Percentiles rank a stretch among this genome's conserved stretches.
phyloP scores from a whole-genome alignment of 352 stramenopile species.

The Halophytophthora polymorphica region DNA sequence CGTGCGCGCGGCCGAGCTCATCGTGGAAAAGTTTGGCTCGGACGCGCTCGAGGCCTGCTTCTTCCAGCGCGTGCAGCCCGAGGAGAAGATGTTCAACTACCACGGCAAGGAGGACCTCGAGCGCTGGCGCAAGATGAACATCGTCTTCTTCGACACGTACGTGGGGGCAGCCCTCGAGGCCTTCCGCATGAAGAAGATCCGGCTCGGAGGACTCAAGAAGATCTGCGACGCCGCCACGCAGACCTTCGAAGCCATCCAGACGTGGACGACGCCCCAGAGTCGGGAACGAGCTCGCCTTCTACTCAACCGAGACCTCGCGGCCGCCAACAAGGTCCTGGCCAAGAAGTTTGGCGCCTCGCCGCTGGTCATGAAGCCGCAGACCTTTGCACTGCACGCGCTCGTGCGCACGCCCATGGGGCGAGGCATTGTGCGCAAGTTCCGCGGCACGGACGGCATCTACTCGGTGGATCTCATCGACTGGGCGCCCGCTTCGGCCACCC shows the following conservation, averaged over 20 bases:
- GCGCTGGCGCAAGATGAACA: conserved; percentile 83
- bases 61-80: conserved; percentile 88
- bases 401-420: conserved; percentile 66
- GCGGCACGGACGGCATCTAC: conserved; percentile 76
- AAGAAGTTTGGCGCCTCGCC: conserved; percentile 27
- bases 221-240: conserved; percentile 50
- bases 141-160: conserved; percentile 92
- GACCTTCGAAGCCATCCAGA: conserved; percentile 57
- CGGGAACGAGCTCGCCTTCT: conserved; percentile 56
- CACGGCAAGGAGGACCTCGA: conserved; percentile 68
- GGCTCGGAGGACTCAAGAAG: conserved; percentile 61
- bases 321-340: conserved; percentile 62
- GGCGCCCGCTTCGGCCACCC: conserved; percentile 19
- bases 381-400: conserved; percentile 48
- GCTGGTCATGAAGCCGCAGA: conserved; percentile 61
- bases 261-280: conserved; percentile 51
- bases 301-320: conserved; percentile 62
- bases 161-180: conserved; percentile 80
- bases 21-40: conserved; percentile 69
- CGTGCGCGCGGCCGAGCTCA: conserved; percentile 89
- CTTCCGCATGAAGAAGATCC: conserved; percentile 69
- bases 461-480: conserved; percentile 75
- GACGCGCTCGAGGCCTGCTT: conserved; percentile 77
- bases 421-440: conserved; percentile 70
- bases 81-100: conserved; percentile 85